phyloP scores from a whole-genome alignment of 2,329 filamentous ascomycete genomes.

The Apiospora malaysiana region DNA sequence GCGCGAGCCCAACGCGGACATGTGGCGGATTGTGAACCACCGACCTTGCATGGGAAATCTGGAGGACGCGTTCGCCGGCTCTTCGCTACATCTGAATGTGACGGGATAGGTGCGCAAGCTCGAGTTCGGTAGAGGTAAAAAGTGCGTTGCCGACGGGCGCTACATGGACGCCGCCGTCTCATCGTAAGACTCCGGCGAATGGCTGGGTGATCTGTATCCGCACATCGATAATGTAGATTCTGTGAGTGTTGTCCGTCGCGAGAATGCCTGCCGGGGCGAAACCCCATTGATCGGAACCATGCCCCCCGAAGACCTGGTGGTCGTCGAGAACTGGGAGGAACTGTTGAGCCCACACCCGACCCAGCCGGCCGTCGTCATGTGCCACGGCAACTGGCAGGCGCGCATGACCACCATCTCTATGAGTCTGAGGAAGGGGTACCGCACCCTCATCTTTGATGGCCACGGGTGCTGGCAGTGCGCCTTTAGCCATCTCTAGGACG shows the following conservation, averaged over 20 bases:
- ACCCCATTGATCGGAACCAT: not conserved
- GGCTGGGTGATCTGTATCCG: not conserved
- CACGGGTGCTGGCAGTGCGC: not conserved
- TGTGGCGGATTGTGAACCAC: not conserved
- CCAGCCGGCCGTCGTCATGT: not conserved
- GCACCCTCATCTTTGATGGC: not conserved
- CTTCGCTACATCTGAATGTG: not conserved
- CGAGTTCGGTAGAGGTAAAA: not conserved
- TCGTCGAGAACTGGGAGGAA: not conserved
- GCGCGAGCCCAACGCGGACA: not conserved
- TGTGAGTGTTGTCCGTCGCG: not conserved
- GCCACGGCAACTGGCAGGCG: conserved; percentile 14
- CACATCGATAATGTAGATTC: not conserved
- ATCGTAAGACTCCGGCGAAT: not conserved
- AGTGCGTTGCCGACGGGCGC: not conserved
- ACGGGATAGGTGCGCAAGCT: not conserved
- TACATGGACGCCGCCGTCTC: not conserved
- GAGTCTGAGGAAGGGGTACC: not conserved
- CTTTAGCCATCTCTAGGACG: not conserved
- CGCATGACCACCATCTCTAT: not conserved
- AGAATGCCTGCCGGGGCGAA: not conserved
- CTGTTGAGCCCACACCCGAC: not conserved
- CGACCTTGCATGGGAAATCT: not conserved
- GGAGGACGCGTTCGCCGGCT: not conserved
- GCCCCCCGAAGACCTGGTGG: not conserved